phyloP scores from a whole-genome alignment of 2,329 filamentous ascomycete genomes.

The Camptophora hylomeconis region DNA sequence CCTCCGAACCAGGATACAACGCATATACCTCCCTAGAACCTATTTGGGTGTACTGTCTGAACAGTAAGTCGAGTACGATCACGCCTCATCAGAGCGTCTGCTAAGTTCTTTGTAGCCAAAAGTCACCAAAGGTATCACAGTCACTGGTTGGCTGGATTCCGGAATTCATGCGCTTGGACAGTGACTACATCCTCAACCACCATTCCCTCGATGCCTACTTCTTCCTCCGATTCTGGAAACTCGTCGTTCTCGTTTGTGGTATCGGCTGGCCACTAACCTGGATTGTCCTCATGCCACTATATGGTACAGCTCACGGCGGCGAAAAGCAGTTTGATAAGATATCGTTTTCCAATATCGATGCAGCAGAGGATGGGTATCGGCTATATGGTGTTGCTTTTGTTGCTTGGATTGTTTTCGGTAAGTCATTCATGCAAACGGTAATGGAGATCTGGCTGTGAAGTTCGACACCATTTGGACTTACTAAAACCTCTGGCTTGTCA shows the following conservation, averaged over 20 bases:
- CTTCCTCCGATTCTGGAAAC: conserved; percentile 75
- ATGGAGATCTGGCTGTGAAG: neutral
- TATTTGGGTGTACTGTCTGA: no score
- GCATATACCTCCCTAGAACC: no score
- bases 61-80: no score
- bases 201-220: conserved; percentile 86
- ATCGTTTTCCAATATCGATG: conserved; percentile 61
- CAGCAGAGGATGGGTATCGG: conserved; percentile 42
- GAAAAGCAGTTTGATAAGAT: conserved; percentile 60
- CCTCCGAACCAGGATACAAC: no score
- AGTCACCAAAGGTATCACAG: neutral
- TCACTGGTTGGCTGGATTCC: no score
- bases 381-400: conserved; percentile 57
- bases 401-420: conserved; percentile 41
- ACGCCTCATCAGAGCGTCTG: no score
- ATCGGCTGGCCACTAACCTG: conserved; percentile 73
- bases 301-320: conserved; percentile 63
- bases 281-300: conserved; percentile 82
- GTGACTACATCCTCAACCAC: conserved; percentile 76
- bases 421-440: conserved; percentile 9
- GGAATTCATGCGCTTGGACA: conserved; percentile 43
- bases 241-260: conserved; percentile 63
- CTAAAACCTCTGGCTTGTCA: no score
- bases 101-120: conserved; percentile 1
- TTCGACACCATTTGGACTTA: neutral